Base-by-base conservation (phyloP, 2,329 filamentous ascomycete genomes). In the Fusarium continuum region DNA sequence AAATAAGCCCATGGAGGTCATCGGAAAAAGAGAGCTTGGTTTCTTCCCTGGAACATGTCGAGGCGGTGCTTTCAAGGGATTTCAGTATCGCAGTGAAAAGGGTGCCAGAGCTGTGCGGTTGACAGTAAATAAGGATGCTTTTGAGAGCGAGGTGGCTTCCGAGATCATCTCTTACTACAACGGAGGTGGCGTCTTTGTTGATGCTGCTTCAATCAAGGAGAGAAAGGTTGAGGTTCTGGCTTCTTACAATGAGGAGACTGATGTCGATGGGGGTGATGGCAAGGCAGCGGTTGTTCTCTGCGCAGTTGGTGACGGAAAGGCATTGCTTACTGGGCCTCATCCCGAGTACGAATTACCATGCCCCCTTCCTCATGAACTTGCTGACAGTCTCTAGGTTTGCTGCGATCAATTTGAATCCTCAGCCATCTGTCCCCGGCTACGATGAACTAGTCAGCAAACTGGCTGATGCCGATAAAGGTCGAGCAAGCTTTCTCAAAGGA, bases 101-200 rank as follows among this genome's bases (percentile, higher is more conserved):
- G 95, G 95, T 2, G 92, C 95, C 2, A 85, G 86, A 68, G 92
- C 91, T 3, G 88, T 87, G 1, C 82, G 84, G 54, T 68, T 98
- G 39, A 83, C 81, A 47, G 87, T 95, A 11, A 80, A 85, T 11
- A 87, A 86, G 63, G 81, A 81, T 3, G 79, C 81, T 0, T 86
- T 96, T 57, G 75, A 78, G 1, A 83, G 80, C 0, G 77, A 78
- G 4, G 74, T 90, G 2, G 85, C 88, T 0, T 83, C 86, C 2
- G 79, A 81, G 2, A 91, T 96, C 57, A 81, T 83, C 48, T 89
- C 87, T 13, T 99, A 99, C 73, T 97, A 94, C 75, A 99, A 99
- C 69, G 95, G 95, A 1, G 95, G 95, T 1, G 93, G 95, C 4
- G 88, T 96, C 2, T 99, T 98, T 78, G 91, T 97, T 2, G 89